These are phyloP conservation scores for Termitomyces heimii DNA, from an alignment of 768 basidiomycete species.

Conservation along the genomic window DNA sequence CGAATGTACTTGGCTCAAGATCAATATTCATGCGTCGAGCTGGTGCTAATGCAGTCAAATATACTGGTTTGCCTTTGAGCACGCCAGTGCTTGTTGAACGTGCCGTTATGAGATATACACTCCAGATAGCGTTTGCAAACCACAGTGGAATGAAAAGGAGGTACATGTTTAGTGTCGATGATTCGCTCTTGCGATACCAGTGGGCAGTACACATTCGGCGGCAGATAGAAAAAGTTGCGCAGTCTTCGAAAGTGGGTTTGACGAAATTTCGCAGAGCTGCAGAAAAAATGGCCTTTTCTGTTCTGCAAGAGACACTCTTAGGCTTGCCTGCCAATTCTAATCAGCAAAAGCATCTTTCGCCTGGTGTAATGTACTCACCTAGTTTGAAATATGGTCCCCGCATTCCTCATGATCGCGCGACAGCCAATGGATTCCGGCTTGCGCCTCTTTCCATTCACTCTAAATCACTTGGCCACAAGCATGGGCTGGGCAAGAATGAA, in stretches of 20 bases:
- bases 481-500: conserved; percentile 61
- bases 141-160: conserved; percentile 64
- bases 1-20: conserved; percentile 77
- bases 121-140: conserved; percentile 83
- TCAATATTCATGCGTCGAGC: conserved; percentile 79
- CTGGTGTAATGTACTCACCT: conserved; percentile 13
- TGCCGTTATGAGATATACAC: conserved; percentile 95
- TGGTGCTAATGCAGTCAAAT: conserved; percentile 78
- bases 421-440: conserved; percentile 17
- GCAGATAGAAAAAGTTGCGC: conserved; percentile 51
- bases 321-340: conserved; percentile 18
- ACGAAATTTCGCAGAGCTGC: conserved; percentile 58
- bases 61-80: conserved; percentile 76
- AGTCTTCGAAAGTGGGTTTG: conserved; percentile 28
- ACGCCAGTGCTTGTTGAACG: conserved; percentile 78
- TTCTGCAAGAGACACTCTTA: conserved; percentile 82
- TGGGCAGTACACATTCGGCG: conserved; percentile 68
- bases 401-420: not conserved
- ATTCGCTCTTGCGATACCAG: conserved; percentile 66
- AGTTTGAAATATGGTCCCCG: conserved; percentile 11
- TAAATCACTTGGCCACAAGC: conserved; percentile 64
- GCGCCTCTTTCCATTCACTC: conserved; percentile 45
- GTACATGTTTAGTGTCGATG: conserved; percentile 94
- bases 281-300: conserved; percentile 71
- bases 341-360: conserved; percentile 24